A percentile compares a stretch with the other conserved stretches of the same genome.
Evolutionary conservation across 2,329 filamentous ascomycete species (phyloP).

Genomic region (Curvularia eragrostidis): DNA sequence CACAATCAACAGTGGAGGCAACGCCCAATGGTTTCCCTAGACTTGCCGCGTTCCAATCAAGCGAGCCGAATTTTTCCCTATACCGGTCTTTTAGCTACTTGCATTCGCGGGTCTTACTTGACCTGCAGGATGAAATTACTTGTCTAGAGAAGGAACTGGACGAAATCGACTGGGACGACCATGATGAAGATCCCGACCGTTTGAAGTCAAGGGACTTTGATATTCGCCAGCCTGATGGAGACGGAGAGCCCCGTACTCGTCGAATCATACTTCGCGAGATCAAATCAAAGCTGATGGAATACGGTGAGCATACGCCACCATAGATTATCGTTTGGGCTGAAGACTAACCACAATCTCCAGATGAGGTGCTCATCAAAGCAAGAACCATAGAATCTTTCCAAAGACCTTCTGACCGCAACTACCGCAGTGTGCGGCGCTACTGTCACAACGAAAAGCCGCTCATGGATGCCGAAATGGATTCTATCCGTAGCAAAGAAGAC

Average conservation of each 20-base stretch:
- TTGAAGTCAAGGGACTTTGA: slow-evolving; percentile 40
- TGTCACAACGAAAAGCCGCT: slow-evolving; percentile 48
- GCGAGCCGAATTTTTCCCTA: slow-evolving; percentile 50
- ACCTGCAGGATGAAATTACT: slow-evolving; percentile 50
- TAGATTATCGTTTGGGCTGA: not conserved
- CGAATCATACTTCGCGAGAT: slow-evolving; percentile 42
- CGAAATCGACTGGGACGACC: slow-evolving; percentile 41
- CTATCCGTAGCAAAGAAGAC: slow-evolving; percentile 52
- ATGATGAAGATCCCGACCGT: slow-evolving; percentile 31
- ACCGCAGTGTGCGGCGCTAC: slow-evolving; percentile 48
- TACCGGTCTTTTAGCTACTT: slow-evolving; percentile 52
- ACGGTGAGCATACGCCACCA: slow-evolving; percentile 30
- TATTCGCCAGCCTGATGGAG: slow-evolving; percentile 19
- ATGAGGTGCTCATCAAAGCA: slow-evolving; percentile 51
- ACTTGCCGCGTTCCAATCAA: slow-evolving; percentile 50
- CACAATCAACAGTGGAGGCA: slow-evolving; percentile 41
- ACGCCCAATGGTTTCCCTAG: slow-evolving; percentile 50
- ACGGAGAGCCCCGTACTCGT: slow-evolving; percentile 30
- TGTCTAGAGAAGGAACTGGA: slow-evolving; percentile 49
- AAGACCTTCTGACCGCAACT: slow-evolving; percentile 50
- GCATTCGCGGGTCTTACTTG: slow-evolving; percentile 49
- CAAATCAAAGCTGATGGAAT: slow-evolving; percentile 43
- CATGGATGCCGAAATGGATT: slow-evolving; percentile 45
- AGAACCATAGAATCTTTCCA: slow-evolving; percentile 48
- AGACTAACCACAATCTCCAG: slow-evolving; percentile 18